These are phyloP conservation scores for Echeveria elegans DNA, from an alignment of 164 flowering plant species.

Conservation along the genomic window DNA sequence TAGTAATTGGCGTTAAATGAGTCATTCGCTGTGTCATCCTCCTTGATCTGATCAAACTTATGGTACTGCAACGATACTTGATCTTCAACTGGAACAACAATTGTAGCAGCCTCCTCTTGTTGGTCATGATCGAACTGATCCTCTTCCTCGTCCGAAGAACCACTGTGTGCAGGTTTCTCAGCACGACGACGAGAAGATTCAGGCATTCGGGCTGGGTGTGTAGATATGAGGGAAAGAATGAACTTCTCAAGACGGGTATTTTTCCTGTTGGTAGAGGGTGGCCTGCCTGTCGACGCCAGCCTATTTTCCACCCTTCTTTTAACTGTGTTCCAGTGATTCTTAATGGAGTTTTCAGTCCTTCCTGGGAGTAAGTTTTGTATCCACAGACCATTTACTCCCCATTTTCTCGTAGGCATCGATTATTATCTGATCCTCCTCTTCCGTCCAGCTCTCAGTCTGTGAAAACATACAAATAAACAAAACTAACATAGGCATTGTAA, in stretches of 20 bases:
- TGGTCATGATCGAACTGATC: not conserved
- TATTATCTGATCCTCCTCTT: constrained; percentile 44
- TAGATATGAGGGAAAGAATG: not conserved
- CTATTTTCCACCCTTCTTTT: constrained; percentile 28
- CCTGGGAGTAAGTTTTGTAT: constrained; percentile 51
- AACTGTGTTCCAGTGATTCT: constrained; percentile 75
- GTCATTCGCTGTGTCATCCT: not conserved
- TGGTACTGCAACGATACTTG: not conserved
- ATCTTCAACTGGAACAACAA: not conserved
- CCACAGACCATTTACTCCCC: constrained; percentile 66
- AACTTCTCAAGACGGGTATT: not conserved
- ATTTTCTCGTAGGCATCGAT: constrained; percentile 33
- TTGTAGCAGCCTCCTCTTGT: not conserved
- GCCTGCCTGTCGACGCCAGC: not conserved
- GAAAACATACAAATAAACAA: too few relatives aligned
- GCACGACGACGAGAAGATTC: not conserved
- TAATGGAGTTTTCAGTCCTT: constrained; percentile 57
- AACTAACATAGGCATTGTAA: too few relatives aligned
- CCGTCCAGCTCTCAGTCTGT: constrained; percentile 53
- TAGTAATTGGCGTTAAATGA: not conserved
- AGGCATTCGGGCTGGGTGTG: not conserved
- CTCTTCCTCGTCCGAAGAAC: not conserved
- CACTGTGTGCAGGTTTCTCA: not conserved
- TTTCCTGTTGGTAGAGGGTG: not conserved
- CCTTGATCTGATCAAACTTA: not conserved